Base-by-base conservation (phyloP, 108 stramenopile species). In the Cyclotella sp. region DNA sequence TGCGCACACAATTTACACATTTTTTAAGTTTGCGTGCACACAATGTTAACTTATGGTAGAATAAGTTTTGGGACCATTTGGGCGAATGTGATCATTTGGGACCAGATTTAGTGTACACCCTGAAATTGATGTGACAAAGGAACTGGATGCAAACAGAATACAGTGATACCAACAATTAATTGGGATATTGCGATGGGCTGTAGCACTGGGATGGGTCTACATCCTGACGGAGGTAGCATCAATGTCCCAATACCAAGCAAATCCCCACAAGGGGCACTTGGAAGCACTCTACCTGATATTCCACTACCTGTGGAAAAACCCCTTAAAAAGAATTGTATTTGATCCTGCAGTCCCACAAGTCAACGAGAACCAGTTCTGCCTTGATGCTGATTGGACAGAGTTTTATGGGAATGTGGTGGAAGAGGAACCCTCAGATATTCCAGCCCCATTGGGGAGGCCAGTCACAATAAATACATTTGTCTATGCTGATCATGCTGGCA, bases 401-500 rank as follows among this genome's bases (percentile, higher is more conserved):
- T 63, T 78, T 69, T 82, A 82, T 57, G 61, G 68, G 15, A 66
- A 78, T 42, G 72, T 57, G 8, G 68, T 75, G n/a, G 79, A 84
- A 55, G 39, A 59, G 16, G 28, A 81, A 7, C 83, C 86, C 15
- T 44, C 72, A 15, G 59, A 87, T 54, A 63, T 63, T 45, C 83
- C 78, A 39, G 29, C 54, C 24, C 84, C 87, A 22, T 46, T 47
- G 0, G 84, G 84, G 45, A 81, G 62, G 42, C 43, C 75, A 30
- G 84, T 85, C 15, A 43, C 34, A 7, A 73, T 81, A 2, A 62
- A 47, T 10, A 14, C 18, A 4, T 81, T 78, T 55, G 71, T 85
- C 69, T 79, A 85, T 63, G 63, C 85, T 12, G 52, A 76, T 52
- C 85, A 86, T 79, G 82, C 78, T 24, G 74, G 85, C 18, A 60